Evolutionary conservation across 2,329 filamentous ascomycete genomes (phyloP), one percentile per base, ranked within the genome.

Genomic region (Nemania serpens): DNA sequence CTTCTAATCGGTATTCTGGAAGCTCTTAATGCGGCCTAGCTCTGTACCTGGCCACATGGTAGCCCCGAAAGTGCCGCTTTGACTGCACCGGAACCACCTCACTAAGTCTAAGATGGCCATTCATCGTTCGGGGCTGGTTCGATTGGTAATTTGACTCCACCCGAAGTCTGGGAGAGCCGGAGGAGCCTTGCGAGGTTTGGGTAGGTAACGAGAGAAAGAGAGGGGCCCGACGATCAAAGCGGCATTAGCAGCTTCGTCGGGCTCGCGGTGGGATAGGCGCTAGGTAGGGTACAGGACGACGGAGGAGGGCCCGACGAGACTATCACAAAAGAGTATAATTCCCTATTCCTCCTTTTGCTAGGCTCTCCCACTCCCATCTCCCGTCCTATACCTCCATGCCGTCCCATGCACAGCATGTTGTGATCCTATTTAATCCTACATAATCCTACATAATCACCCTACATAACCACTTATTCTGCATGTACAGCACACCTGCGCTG

Each of bases 1-100:
- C 58, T 64, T 64, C 62, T 57, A 64, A 54, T 56, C 62, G 33
- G 49, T 55, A 56, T 64, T 64, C 62, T 64, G 55, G 62, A 64
- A 64, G 53, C 39, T 18, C 47, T 52, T 37, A 10, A 56, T 59
- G 33, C 34, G 49, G 61, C n/a, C 50, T 65, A 65, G 63, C 51
- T 29, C 45, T 3, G 20, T 12, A 33, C 34, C 52, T 52, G 61
- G 57, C 51, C 55, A 45, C 63, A 59, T 13, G 47, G 56, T n/a
- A 4, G 11, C 11, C 43, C 58, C 61, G 54, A 36, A 49, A 36
- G 18, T 33, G 52, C 17, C 49, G 48, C 48, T 39, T 53, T 56
- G 48, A 46, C 48, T 39, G 7, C 25, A 29, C 25, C 7, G 7
- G 25, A 7, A n/a, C n/a, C n/a, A n/a, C n/a, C n/a, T n/a, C n/a